A percentile compares a stretch with the other conserved stretches of the same genome.
These are phyloP conservation scores for Pseudogymnoascus sp. DNA, from an alignment of 2,329 filamentous ascomycete genomes.

Conservation along the genomic window DNA sequence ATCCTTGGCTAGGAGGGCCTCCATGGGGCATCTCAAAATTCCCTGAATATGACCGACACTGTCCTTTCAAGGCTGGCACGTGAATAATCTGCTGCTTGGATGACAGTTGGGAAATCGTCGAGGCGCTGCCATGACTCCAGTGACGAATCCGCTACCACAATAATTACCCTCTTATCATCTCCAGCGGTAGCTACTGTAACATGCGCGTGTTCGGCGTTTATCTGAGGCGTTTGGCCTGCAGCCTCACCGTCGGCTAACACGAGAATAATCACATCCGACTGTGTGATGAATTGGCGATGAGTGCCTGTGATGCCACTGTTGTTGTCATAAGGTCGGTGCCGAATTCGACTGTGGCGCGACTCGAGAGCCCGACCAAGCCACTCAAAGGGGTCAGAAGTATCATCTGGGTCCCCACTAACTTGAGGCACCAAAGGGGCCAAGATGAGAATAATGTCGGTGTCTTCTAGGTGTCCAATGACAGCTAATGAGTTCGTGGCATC, in stretches of 20 bases:
- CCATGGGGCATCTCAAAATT: slow-evolving; percentile 17
- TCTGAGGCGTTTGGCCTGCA: background rate
- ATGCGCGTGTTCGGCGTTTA: slow-evolving; percentile 17
- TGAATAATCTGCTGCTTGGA: slow-evolving; percentile 45
- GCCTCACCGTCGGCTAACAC: slow-evolving; percentile 39
- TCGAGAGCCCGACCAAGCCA: slow-evolving; percentile 59
- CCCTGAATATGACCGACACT: slow-evolving; percentile 46
- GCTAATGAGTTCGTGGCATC: slow-evolving; percentile 40
- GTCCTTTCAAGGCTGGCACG: slow-evolving; percentile 42
- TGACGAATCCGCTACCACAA: slow-evolving; percentile 37
- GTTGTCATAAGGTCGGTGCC: slow-evolving; percentile 61
- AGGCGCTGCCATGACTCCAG: background rate
- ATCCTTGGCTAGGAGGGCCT: background rate
- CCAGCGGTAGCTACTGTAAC: slow-evolving; percentile 26
- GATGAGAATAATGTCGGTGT: slow-evolving; percentile 52
- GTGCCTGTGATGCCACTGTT: slow-evolving; percentile 43
- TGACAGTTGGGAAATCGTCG: slow-evolving; percentile 43
- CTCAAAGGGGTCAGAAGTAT: slow-evolving; percentile 63
- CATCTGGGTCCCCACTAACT: slow-evolving; percentile 34
- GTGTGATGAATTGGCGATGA: slow-evolving; percentile 28
- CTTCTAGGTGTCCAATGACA: slow-evolving; percentile 38
- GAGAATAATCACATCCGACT: slow-evolving; percentile 37
- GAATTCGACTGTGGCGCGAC: slow-evolving; percentile 52
- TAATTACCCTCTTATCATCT: slow-evolving; percentile 44
- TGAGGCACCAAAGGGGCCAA: slow-evolving; percentile 52